Percentiles rank a stretch among this genome's conserved stretches.
phyloP scores from a whole-genome alignment of 1,284 basidiomycete species.

The Boletus putidus region DNA sequence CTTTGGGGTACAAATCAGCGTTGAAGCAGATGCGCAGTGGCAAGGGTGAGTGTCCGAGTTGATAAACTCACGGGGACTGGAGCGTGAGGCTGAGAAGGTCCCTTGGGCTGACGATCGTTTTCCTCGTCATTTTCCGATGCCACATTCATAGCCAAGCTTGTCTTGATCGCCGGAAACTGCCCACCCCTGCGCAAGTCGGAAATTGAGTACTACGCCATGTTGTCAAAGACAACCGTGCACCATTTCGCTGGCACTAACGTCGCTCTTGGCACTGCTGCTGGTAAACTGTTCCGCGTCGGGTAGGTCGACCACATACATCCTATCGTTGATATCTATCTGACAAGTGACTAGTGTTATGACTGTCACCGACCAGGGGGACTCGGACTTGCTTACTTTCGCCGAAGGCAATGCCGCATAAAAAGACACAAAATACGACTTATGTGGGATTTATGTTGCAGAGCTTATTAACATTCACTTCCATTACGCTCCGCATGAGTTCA shows the following conservation, averaged over 20 bases:
- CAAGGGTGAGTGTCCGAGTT: conserved; percentile 74
- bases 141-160: conserved; percentile 82
- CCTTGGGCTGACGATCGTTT: conserved; percentile 62
- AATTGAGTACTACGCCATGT: conserved; percentile 99
- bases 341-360: conserved; percentile 81
- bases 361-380: conserved; percentile 95
- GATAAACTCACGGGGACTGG: conserved; percentile 77
- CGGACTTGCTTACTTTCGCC: conserved; percentile 83
- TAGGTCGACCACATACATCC: conserved; percentile 43
- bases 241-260: conserved; percentile 98
- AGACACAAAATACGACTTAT: neutral
- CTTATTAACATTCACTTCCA: conserved; percentile 1
- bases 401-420: conserved; percentile 57
- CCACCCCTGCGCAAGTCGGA: conserved; percentile 99
- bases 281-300: conserved; percentile 99
- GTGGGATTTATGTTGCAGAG: neutral
- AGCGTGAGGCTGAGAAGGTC: conserved; percentile 97
- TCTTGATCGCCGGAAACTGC: conserved; percentile 99
- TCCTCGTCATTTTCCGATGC: conserved; percentile 16
- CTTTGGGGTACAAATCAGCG: conserved; percentile 94
- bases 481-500: neutral
- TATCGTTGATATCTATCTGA: conserved; percentile 7
- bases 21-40: conserved; percentile 98
- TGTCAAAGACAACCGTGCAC: conserved; percentile 96
- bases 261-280: conserved; percentile 97